Evolutionary conservation across 495 filamentous ascomycete species (phyloP).

Genomic region (Cudoniella acicularis): DNA sequence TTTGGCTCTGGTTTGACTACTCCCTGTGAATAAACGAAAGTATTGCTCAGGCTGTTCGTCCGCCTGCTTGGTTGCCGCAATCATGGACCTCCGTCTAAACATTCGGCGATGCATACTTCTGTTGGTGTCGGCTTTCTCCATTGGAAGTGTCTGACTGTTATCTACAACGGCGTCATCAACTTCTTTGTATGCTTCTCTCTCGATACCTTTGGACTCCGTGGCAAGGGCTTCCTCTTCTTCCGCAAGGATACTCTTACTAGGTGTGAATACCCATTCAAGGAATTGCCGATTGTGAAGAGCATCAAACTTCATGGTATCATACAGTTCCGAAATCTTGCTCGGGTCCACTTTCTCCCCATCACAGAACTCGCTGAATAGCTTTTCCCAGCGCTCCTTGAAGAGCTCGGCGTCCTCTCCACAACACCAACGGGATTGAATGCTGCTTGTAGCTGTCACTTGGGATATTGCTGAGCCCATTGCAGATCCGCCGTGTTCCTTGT

Average conservation of each 20-base stretch:
- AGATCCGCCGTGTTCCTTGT: constrained; percentile 34
- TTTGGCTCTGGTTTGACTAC: constrained; percentile 73
- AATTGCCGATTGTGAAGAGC: constrained; percentile 95
- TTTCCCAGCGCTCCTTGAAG: constrained; percentile 97
- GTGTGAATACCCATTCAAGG: constrained; percentile 97
- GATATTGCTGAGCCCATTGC: constrained; percentile 46
- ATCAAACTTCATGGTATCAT: constrained; percentile 99
- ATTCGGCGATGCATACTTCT: constrained; percentile 44
- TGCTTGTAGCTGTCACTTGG: constrained; percentile 55
- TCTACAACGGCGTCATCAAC: constrained; percentile 33
- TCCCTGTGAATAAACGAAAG: constrained; percentile 81
- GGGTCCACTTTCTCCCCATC: constrained; percentile 97
- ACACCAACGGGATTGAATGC: constrained; percentile 90
- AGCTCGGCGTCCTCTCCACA: constrained; percentile 92
- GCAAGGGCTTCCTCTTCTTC: constrained; percentile 44
- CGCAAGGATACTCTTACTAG: constrained; percentile 61
- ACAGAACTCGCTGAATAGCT: constrained; percentile 93
- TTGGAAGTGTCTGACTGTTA: constrained; percentile 24
- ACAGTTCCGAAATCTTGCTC: constrained; percentile 95
- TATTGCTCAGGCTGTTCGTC: constrained; percentile 48
- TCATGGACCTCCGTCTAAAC: constrained; percentile 48
- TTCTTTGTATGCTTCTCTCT: constrained; percentile 20
- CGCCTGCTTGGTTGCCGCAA: constrained; percentile 22
- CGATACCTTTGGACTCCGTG: constrained; percentile 34
- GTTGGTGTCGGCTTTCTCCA: constrained; percentile 29